Evolutionary conservation across 495 filamentous ascomycete genomes (phyloP).

Genomic region (Neurospora hispaniola): DNA sequence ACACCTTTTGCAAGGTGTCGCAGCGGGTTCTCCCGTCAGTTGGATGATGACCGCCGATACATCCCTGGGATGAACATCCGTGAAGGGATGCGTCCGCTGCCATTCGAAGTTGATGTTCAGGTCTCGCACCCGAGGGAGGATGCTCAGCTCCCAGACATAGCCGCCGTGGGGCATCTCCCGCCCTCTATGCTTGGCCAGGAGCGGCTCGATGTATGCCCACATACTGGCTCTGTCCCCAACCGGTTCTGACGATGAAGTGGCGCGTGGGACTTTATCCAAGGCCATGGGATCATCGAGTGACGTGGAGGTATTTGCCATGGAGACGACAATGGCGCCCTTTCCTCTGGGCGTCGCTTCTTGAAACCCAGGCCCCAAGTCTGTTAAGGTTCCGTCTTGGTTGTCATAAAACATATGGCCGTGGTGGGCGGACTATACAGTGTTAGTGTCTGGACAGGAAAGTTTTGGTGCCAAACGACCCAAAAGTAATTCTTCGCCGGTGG

Average conservation of each 20-base stretch:
- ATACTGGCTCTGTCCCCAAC: neutral
- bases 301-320: constrained; percentile 1
- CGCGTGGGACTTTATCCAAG: neutral
- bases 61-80: constrained; percentile 16
- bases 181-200: constrained; percentile 12
- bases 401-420: constrained; percentile 20
- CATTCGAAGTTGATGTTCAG: constrained; percentile 13
- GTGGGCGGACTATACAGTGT: constrained; percentile 12
- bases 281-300: neutral
- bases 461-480: neutral
- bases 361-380: constrained; percentile 7
- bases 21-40: constrained; percentile 17
- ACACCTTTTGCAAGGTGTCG: constrained; percentile 16
- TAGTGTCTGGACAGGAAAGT: neutral
- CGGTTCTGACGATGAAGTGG: no score
- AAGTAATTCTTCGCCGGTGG: neutral
- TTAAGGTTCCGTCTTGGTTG: constrained; percentile 27
- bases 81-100: constrained; percentile 8
- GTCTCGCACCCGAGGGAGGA: constrained; percentile 15
- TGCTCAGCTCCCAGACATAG: constrained; percentile 8
- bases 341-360: constrained; percentile 2
- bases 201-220: constrained; percentile 14
- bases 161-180: constrained; percentile 1
- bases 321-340: constrained; percentile 9
- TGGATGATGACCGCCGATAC: constrained; percentile 24